Evolutionary conservation across 192 early-diverging fungal species (phyloP), one percentile per base, ranked within the genome.

Genomic region (Pilaira anomala): DNA sequence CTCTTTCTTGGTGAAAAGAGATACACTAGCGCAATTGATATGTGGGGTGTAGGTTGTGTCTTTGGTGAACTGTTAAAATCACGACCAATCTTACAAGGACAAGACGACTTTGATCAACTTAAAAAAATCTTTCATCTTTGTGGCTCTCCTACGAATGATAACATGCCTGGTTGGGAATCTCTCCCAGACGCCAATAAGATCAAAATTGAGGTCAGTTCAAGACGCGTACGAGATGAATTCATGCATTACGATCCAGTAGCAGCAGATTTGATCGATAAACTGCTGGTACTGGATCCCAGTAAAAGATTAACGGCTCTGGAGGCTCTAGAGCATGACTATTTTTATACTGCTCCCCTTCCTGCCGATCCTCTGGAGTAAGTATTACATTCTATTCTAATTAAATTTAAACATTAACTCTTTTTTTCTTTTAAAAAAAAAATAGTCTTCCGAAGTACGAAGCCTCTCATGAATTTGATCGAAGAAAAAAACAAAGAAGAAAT

Each of bases 11-110:
- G 91, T 40, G 90, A 87, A 62, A 81, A 83, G 59, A 78, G 78
- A 44, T 99, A 99, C 70, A 85, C 76, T 11, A 82, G 85, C 2
- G 88, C 93, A 9, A 91, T 99, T 44, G 97, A 98, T 78, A 94
- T 99, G 85, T 99, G 97, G 97, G 96, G 94, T 30, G 83, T 95
- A 59, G 96, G 96, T 13, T 99, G 98, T 81, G 90, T 99, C 2
- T 91, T 98, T 79, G 98, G 89, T 22, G 98, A 99, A 76, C 92
- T 99, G 83, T 75, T 96, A 48, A 81, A 83, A 52, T 80, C 87
- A 33, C 76, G 84, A 58, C 92, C 97, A 5, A 85, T 99, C 33
- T 82, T 99, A 46, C 87, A 85, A 58, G 95, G 92, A 29, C 45
- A 30, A 24, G 85, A 90, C 3, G 97, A 99, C 52, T 56, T 91